A percentile compares a stretch with the other conserved stretches of the same genome.
These are phyloP conservation scores for Fibroporia radiculosa DNA, from an alignment of 768 basidiomycete genomes.

Conservation along the genomic window DNA sequence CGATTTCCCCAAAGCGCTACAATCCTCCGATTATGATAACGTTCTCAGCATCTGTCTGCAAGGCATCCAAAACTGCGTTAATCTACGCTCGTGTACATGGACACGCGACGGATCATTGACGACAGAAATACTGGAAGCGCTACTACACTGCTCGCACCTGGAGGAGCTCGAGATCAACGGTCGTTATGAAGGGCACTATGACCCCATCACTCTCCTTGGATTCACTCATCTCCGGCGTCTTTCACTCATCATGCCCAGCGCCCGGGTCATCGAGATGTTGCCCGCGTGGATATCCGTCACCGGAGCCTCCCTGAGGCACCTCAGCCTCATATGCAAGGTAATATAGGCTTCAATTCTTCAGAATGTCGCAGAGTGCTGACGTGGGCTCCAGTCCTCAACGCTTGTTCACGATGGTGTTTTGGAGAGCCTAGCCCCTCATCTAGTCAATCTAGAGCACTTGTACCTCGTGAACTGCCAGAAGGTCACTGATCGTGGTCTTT, in stretches of 20 bases:
- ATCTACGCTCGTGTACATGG: slow-evolving; percentile 63
- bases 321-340: slow-evolving; percentile 70
- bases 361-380: background rate
- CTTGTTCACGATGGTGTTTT: slow-evolving; percentile 53
- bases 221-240: slow-evolving; percentile 51
- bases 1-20: slow-evolving; percentile 57
- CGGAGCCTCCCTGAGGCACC: slow-evolving; percentile 38
- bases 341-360: slow-evolving; percentile 6
- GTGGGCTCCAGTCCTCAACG: slow-evolving; percentile 39
- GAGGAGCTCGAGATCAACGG: slow-evolving; percentile 69
- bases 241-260: slow-evolving; percentile 70
- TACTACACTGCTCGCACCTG: slow-evolving; percentile 36
- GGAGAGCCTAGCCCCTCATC: slow-evolving; percentile 37
- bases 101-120: slow-evolving; percentile 72
- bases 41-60: slow-evolving; percentile 33
- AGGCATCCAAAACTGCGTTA: slow-evolving; percentile 54
- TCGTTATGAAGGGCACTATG: slow-evolving; percentile 43
- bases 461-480: slow-evolving; percentile 61
- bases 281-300: slow-evolving; percentile 42
- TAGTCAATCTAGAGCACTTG: slow-evolving; percentile 47
- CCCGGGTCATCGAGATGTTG: slow-evolving; percentile 41
- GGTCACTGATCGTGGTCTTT: slow-evolving; percentile 56
- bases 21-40: slow-evolving; percentile 23
- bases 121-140: slow-evolving; percentile 46
- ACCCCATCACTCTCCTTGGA: slow-evolving; percentile 39